phyloP scores from a whole-genome alignment of 768 basidiomycete genomes.

The Boletus patriciae region DNA sequence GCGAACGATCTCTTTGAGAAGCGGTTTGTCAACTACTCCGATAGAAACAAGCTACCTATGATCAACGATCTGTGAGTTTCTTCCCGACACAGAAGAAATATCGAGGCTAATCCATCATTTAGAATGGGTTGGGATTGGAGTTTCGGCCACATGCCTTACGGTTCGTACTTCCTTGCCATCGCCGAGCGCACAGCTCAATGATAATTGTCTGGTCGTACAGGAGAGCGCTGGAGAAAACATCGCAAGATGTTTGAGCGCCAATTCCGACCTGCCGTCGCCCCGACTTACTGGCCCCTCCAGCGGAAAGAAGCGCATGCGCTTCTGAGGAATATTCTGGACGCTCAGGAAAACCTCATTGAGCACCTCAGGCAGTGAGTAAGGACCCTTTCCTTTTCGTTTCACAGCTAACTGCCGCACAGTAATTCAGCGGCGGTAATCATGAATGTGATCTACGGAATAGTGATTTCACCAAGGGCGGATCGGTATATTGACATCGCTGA shows the following conservation, averaged over 20 bases:
- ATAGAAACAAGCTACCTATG: slow-evolving; percentile 48
- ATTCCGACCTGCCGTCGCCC: slow-evolving; percentile 45
- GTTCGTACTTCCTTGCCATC: slow-evolving; percentile 21
- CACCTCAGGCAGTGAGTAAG: slow-evolving; percentile 50
- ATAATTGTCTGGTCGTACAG: slow-evolving; percentile 27
- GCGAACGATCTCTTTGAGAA: slow-evolving; percentile 58
- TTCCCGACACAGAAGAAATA: not conserved
- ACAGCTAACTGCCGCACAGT: slow-evolving; percentile 27
- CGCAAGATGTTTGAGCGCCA: slow-evolving; percentile 53
- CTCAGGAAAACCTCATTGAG: slow-evolving; percentile 44
- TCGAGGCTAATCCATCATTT: slow-evolving; percentile 20
- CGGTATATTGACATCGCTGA: slow-evolving; percentile 53
- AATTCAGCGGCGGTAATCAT: slow-evolving; percentile 54
- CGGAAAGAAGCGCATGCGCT: slow-evolving; percentile 46
- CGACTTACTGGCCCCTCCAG: slow-evolving; percentile 46
- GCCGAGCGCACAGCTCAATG: not conserved
- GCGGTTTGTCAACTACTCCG: slow-evolving; percentile 55
- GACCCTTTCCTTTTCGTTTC: not conserved
- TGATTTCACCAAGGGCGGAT: slow-evolving; percentile 43
- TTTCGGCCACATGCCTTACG: slow-evolving; percentile 57
- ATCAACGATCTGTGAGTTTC: slow-evolving; percentile 47
- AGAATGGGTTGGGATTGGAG: slow-evolving; percentile 51
- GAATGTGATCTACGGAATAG: slow-evolving; percentile 53
- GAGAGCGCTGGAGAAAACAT: slow-evolving; percentile 52
- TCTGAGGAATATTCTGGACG: slow-evolving; percentile 44